These are phyloP conservation scores for Aspergillus biplanus DNA, from an alignment of 495 filamentous ascomycete genomes.

Conservation along the genomic window DNA sequence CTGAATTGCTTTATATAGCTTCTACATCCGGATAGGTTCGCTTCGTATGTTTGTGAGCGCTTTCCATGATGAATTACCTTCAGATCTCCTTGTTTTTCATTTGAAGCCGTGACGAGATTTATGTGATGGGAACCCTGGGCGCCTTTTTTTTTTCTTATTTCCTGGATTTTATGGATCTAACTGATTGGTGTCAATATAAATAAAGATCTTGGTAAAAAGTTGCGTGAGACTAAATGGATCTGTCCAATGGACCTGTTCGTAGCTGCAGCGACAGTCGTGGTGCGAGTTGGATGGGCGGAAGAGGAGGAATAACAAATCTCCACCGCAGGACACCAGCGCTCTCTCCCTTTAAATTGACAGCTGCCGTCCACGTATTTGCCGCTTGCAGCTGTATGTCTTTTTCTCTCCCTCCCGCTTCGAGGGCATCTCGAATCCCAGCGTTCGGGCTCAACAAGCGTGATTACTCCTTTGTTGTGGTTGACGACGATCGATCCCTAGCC, in stretches of 20 bases:
- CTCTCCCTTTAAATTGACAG: not conserved
- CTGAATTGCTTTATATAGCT: not conserved
- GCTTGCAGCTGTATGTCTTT: too few species aligned
- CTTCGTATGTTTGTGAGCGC: not conserved
- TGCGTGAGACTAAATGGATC: not conserved
- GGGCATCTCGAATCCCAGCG: too few species aligned
- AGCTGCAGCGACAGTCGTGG: slow-evolving; percentile 1
- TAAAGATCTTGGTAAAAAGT: not conserved
- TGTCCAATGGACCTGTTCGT: slow-evolving; percentile 5
- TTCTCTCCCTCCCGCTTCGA: too few species aligned
- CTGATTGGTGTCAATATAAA: not conserved
- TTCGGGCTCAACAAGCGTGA: not conserved
- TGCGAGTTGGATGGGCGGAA: not conserved
- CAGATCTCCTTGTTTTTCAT: not conserved
- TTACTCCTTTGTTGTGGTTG: not conserved
- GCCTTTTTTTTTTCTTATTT: not conserved
- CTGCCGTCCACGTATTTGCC: not conserved
- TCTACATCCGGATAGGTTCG: not conserved
- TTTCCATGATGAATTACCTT: not conserved
- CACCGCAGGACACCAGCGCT: not conserved
- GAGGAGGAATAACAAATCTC: not conserved
- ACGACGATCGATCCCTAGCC: slow-evolving; percentile 7
- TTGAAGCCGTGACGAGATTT: not conserved
- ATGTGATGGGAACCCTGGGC: not conserved
- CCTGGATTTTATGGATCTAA: not conserved